Conservation (phyloP, 352 stramenopile species). For the Paralagenidium karlingii region DNA sequence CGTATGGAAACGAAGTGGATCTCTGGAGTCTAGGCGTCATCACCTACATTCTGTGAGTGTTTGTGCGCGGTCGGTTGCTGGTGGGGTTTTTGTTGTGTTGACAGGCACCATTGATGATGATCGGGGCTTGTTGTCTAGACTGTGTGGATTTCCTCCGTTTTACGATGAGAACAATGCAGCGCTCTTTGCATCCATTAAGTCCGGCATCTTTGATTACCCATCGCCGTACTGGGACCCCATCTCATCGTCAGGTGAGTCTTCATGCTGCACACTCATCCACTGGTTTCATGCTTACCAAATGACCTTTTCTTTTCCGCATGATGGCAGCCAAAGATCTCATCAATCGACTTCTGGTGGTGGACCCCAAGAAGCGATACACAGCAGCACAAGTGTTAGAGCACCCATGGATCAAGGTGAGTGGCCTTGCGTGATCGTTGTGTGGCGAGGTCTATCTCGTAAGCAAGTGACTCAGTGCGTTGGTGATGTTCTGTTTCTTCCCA, state of each 20-base stretch:
- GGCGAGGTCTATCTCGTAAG: constrained; percentile 4
- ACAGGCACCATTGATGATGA: constrained; percentile 15
- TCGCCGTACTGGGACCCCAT: constrained; percentile 92
- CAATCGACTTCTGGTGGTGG: constrained; percentile 76
- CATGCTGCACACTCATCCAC: constrained; percentile 42
- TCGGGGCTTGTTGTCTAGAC: constrained; percentile 17
- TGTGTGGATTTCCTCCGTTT: constrained; percentile 93
- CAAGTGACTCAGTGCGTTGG: constrained; percentile 40
- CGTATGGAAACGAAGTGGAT: constrained; percentile 91
- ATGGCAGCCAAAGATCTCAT: constrained; percentile 89
- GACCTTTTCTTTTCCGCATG: background rate
- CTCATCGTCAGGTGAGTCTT: too few species aligned
- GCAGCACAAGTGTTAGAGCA: constrained; percentile 74
- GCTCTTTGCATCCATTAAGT: constrained; percentile 84
- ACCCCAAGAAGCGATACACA: constrained; percentile 84
- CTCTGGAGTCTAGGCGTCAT: constrained; percentile 96
- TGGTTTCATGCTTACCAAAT: constrained; percentile 8
- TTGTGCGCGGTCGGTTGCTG: background rate
- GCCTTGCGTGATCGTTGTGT: background rate
- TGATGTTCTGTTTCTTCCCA: background rate
- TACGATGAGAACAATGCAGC: constrained; percentile 88
- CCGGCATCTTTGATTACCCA: constrained; percentile 84
- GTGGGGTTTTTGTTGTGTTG: too few species aligned
- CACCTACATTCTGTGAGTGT: constrained; percentile 80
- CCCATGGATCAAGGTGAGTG: constrained; percentile 63